Evolutionary conservation across 306 rosid genomes (phyloP), one percentile per base, ranked within the genome.

Genomic region (Amphicarpaea edgeworthii): DNA sequence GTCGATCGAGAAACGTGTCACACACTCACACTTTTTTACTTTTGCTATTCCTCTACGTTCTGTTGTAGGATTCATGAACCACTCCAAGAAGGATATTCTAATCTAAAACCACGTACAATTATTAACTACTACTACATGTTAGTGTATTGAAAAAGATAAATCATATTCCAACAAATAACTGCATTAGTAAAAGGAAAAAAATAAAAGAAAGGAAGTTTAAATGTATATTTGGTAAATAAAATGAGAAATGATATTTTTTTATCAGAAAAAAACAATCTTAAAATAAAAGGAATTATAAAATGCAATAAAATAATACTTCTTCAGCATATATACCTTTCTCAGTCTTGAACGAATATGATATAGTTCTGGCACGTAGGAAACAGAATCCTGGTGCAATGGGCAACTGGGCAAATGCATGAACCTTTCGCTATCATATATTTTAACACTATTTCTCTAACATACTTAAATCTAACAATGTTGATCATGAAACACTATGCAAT

Each of bases 331-430:
- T 43, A 4, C 66, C 1, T 57, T 12, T 59, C 67, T 73, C 60
- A 46, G 59, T 80, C 76, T 26, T 45, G 42, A 74, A 75, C 10
- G 58, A 47, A 59, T 70, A 50, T 60, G 23, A 20, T 64, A 16
- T 64, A 16, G 47, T 9, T 60, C 41, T 75, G 51, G 58, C 58
- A 26, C 30, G 6, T 38, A 34, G 57, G 20, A 81, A 37, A 19
- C 69, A 38, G 69, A 38, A 32, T 38, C 15, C 3, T 6, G 7
- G 62, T 34, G 7, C 70, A 63, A 50, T 42, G 3, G 3, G 4
- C 4, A 28, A 19, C 21, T 47, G 64, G 65, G 55, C 23, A 70
- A 70, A 57, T 82, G 55, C 79, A 77, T 64, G 82, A 77, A 82
- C 32, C 79, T 57, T 71, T 46, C 40, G 26, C 75, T 40, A 23